A percentile compares a stretch with the other conserved stretches of the same genome.
Conservation (phyloP, 345 rosid species). For the Boechera retrofracta region DNA sequence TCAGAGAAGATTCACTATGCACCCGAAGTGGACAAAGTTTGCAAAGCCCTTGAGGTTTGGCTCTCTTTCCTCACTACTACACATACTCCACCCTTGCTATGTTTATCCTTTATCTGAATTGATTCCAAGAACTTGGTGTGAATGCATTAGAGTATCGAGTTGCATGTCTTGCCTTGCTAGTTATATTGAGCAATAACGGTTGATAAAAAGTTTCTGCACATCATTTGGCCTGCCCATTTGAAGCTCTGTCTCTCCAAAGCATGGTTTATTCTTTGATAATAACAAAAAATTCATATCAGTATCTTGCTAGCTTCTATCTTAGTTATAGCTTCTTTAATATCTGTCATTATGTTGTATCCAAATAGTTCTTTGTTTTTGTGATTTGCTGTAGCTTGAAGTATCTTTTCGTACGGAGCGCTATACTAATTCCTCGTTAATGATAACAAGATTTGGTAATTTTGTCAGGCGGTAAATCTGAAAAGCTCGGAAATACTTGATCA, state of each 20-base stretch:
- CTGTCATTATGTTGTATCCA: neutral
- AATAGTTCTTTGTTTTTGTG: constrained; percentile 17
- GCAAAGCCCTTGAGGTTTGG: constrained; percentile 97
- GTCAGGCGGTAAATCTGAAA: constrained; percentile 91
- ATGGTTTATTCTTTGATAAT: neutral
- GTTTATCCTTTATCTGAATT: constrained; percentile 9
- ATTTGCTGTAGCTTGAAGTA: constrained; percentile 19
- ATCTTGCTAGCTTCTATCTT: constrained; percentile 13
- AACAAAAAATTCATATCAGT: neutral
- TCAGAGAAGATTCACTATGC: constrained; percentile 87
- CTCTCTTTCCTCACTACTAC: constrained; percentile 38
- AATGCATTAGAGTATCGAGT: neutral
- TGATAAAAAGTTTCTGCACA: neutral
- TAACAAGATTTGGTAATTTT: constrained; percentile 48
- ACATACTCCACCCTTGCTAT: constrained; percentile 8
- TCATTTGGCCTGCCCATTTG: neutral
- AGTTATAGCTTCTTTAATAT: constrained; percentile 15
- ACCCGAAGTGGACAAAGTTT: constrained; percentile 92
- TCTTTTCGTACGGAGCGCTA: neutral
- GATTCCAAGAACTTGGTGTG: constrained; percentile 2
- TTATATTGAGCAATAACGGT: neutral
- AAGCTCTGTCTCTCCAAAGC: constrained; percentile 9
- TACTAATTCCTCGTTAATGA: constrained; percentile 11
- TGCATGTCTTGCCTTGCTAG: constrained; percentile 9
- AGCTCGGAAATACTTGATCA: constrained; percentile 87